Percentiles rank a stretch among this genome's conserved stretches.
Evolutionary conservation across 2,329 filamentous ascomycete genomes (phyloP).

Genomic region (Phyllosticta citrichinensis): DNA sequence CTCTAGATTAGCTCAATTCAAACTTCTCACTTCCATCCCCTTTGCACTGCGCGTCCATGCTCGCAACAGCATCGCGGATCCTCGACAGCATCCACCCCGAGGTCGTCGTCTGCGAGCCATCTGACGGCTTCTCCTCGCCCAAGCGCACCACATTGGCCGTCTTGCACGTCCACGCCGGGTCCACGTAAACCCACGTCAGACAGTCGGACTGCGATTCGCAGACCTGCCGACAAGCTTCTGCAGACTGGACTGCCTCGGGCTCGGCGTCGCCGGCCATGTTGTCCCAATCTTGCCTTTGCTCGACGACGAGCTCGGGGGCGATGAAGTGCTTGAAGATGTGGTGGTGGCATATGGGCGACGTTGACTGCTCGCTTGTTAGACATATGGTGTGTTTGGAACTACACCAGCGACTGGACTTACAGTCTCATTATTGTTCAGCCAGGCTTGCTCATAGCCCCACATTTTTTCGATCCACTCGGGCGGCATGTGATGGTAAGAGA

Average conservation of each 20-base stretch:
- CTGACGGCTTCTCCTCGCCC: slow-evolving; percentile 20
- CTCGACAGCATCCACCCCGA: slow-evolving; percentile 23
- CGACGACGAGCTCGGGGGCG: slow-evolving; percentile 18
- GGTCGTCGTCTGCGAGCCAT: slow-evolving; percentile 12
- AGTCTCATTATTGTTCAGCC: slow-evolving; percentile 16
- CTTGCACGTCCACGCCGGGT: slow-evolving; percentile 22
- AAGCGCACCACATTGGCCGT: slow-evolving; percentile 20
- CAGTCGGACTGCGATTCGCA: slow-evolving; percentile 24
- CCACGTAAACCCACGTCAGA: slow-evolving; percentile 21
- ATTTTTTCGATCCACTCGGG: slow-evolving; percentile 26
- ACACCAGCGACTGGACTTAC: not conserved
- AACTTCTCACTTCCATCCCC: not conserved
- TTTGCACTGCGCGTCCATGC: not conserved
- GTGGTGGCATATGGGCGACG: slow-evolving; percentile 26
- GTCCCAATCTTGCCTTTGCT: slow-evolving; percentile 20
- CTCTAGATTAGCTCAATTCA: not conserved
- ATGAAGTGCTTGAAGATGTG: slow-evolving; percentile 26
- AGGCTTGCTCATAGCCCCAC: slow-evolving; percentile 30
- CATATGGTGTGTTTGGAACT: not conserved
- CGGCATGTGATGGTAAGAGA: slow-evolving; percentile 33
- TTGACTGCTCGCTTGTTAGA: slow-evolving; percentile 18
- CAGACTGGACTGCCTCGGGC: not conserved
- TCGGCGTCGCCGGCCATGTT: slow-evolving; percentile 20
- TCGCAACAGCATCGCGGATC: not conserved
- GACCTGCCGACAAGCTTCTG: slow-evolving; percentile 21